A percentile compares a stretch with the other conserved stretches of the same genome.
phyloP scores from a whole-genome alignment of 768 basidiomycete genomes.

The Pseudohyphozyma bogoriensis region DNA sequence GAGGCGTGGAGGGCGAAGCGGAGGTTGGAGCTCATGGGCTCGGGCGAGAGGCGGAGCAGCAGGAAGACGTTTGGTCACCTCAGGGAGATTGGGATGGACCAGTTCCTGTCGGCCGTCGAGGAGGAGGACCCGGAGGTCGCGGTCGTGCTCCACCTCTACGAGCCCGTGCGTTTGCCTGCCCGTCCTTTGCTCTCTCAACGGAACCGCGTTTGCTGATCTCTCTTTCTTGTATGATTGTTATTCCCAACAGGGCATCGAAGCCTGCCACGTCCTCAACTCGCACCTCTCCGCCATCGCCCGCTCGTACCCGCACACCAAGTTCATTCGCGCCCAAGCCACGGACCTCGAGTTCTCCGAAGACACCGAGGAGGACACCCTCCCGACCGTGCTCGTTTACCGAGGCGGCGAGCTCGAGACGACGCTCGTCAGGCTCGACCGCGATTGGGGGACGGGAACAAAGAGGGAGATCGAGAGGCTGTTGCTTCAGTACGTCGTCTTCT shows the following conservation, averaged over 20 bases:
- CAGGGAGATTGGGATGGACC: conserved; percentile 28
- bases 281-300: conserved; percentile 31
- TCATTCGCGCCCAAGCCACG: conserved; percentile 25
- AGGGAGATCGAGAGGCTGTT: conserved; percentile 11
- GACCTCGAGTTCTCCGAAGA: conserved; percentile 32
- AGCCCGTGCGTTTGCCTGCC: conserved; percentile 21
- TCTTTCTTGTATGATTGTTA: too few species aligned
- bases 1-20: conserved; percentile 20
- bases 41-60: conserved; percentile 1
- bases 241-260: conserved; percentile 19
- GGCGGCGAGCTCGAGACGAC: conserved; percentile 27
- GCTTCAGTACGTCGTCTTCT: neutral
- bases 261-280: conserved; percentile 26
- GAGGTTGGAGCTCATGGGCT: conserved; percentile 25
- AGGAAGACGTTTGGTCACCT: conserved; percentile 30
- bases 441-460: conserved; percentile 15
- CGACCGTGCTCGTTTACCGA: conserved; percentile 33
- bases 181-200: too few species aligned
- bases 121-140: conserved; percentile 24
- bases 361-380: conserved; percentile 30
- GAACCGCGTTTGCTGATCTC: too few species aligned
- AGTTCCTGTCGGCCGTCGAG: conserved; percentile 30
- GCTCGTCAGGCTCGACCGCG: conserved; percentile 30
- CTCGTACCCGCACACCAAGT: conserved; percentile 30
- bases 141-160: conserved; percentile 31